Percentiles rank a stretch among this genome's conserved stretches.
Evolutionary conservation across 257 asterid genomes (phyloP).

Genomic region (Forsythia suspensa): DNA sequence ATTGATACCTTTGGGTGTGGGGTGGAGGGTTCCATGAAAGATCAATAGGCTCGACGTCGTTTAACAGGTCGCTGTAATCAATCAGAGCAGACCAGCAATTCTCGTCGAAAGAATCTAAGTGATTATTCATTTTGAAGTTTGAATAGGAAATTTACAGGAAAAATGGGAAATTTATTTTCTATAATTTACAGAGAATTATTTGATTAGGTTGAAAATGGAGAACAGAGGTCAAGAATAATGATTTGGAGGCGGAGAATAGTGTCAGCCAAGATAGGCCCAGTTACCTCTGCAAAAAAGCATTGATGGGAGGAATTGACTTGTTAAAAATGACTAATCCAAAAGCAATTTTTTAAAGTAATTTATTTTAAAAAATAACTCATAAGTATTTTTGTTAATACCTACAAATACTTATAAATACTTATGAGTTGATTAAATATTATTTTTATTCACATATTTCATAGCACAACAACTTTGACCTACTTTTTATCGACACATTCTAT

Average conservation of each 20-base stretch:
- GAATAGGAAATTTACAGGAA: background rate
- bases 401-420: no score
- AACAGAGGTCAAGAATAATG: background rate
- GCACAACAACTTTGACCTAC: no score
- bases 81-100: conserved; percentile 41
- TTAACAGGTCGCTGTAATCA: conserved; percentile 44
- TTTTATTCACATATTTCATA: no score
- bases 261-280: background rate
- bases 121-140: conserved; percentile 22
- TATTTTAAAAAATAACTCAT: no score
- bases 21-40: conserved; percentile 23
- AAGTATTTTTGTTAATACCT: no score
- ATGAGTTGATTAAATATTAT: no score
- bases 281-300: background rate
- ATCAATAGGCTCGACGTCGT: conserved; percentile 27
- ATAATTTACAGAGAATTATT: background rate
- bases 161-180: background rate
- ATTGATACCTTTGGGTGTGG: conserved; percentile 27
- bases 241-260: background rate
- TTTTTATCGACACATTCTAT: no score
- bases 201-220: conserved; percentile 1
- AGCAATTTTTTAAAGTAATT: no score
- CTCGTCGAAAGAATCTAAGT: conserved; percentile 35
- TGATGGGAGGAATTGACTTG: background rate
- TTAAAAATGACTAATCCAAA: background rate